phyloP scores from a whole-genome alignment of 805 yeast species.

The Zygosaccharomyces rouxii region DNA sequence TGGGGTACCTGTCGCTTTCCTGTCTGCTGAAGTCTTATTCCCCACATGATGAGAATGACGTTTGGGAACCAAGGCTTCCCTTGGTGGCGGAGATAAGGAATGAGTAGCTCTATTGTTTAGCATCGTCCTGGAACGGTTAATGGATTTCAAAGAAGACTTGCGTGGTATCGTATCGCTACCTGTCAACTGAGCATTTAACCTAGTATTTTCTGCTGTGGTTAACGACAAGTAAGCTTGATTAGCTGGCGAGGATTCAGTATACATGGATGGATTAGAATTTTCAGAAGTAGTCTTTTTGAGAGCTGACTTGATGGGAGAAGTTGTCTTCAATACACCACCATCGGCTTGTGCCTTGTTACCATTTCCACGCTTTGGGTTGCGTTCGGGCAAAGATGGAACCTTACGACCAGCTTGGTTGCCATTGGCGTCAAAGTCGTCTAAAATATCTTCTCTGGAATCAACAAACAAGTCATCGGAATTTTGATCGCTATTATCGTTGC shows the following conservation, averaged over 20 bases:
- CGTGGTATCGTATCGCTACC: conserved; percentile 17
- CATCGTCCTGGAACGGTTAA: conserved; percentile 26
- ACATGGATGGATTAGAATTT: conserved; percentile 21
- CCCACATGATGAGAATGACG: conserved; percentile 14
- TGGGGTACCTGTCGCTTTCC: not conserved
- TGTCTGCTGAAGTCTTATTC: not conserved
- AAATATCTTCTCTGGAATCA: conserved; percentile 4
- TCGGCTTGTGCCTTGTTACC: not conserved
- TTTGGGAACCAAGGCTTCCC: conserved; percentile 11
- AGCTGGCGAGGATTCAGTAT: conserved; percentile 40
- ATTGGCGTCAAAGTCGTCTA: not conserved
- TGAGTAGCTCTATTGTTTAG: conserved; percentile 5
- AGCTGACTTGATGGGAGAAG: conserved; percentile 45
- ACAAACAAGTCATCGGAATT: conserved; percentile 5
- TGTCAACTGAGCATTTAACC: conserved; percentile 60
- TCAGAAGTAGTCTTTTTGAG: conserved; percentile 33
- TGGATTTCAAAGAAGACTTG: conserved; percentile 8
- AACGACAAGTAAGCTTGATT: conserved; percentile 61
- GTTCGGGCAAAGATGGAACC: conserved; percentile 8
- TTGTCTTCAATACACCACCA: conserved; percentile 8
- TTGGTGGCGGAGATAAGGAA: conserved; percentile 16
- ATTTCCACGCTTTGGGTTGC: not conserved
- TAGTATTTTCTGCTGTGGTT: conserved; percentile 75
- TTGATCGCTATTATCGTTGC: conserved; percentile 3
- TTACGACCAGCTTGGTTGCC: not conserved